Evolutionary conservation across 2,329 filamentous ascomycete genomes (phyloP).

Genomic region (Trichoderma harzianum): DNA sequence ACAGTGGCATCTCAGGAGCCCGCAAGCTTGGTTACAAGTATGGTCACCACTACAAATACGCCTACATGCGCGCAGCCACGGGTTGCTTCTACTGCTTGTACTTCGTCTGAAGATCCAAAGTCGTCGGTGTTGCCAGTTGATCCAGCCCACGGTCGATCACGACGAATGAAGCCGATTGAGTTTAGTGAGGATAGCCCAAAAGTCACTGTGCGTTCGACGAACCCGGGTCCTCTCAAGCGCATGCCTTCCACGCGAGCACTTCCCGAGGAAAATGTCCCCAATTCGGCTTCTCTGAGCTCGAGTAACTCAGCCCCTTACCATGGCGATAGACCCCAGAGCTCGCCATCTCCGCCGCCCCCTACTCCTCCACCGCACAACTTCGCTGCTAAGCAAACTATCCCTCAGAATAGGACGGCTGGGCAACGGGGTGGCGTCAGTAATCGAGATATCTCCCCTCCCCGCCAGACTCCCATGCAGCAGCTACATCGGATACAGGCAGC

Average conservation of each 20-base stretch:
- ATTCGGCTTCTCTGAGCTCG: conserved; percentile 30
- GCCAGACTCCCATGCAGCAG: neutral
- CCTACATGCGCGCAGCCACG: conserved; percentile 33
- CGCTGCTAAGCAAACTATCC: neutral
- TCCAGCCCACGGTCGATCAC: conserved; percentile 16
- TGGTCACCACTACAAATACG: conserved; percentile 22
- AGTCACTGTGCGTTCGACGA: neutral
- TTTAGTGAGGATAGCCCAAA: conserved; percentile 24
- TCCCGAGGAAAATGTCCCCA: conserved; percentile 25
- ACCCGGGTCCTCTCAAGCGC: conserved; percentile 17
- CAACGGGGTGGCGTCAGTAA: neutral
- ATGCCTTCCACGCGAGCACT: conserved; percentile 27
- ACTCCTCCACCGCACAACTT: neutral
- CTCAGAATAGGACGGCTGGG: neutral
- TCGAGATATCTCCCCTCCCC: neutral
- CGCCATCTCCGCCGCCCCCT: neutral
- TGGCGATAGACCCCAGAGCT: neutral
- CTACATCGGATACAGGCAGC: conserved; percentile 23
- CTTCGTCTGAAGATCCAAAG: neutral
- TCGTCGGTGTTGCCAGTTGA: neutral
- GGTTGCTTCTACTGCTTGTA: neutral
- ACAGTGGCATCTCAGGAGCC: neutral
- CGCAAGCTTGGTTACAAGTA: neutral
- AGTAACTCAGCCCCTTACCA: conserved; percentile 28
- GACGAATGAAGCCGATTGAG: conserved; percentile 28